These are phyloP conservation scores for Pichia sp. DNA, from an alignment of 1,139 yeast genomes.

Conservation along the genomic window DNA sequence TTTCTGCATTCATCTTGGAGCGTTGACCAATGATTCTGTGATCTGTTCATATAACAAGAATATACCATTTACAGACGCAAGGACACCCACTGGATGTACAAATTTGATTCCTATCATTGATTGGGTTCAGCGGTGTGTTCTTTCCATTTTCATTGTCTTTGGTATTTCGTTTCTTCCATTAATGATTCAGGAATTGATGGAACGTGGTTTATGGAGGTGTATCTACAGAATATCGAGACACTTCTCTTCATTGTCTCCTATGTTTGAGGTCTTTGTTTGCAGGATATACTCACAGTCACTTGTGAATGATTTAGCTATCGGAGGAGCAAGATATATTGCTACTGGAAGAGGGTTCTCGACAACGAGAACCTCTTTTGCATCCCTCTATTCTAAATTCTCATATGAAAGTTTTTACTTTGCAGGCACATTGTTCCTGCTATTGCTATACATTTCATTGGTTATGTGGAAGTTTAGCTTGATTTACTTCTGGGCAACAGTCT, in stretches of 20 bases:
- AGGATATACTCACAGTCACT: conserved; percentile 43
- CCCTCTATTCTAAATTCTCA: conserved; percentile 41
- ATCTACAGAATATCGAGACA: conserved; percentile 39
- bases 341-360: conserved; percentile 54
- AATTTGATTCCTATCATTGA: conserved; percentile 43
- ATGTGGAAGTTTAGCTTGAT: conserved; percentile 43
- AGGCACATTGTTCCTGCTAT: conserved; percentile 31
- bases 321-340: conserved; percentile 49
- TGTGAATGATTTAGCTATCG: conserved; percentile 40
- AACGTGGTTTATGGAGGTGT: conserved; percentile 42
- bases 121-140: conserved; percentile 44
- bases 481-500: conserved; percentile 44
- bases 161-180: conserved; percentile 44
- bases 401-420: conserved; percentile 41
- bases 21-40: conserved; percentile 37
- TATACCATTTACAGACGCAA: conserved; percentile 42
- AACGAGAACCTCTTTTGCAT: conserved; percentile 36
- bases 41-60: conserved; percentile 40
- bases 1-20: conserved; percentile 42
- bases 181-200: conserved; percentile 44
- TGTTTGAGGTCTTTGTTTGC: conserved; percentile 49
- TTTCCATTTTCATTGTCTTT: conserved; percentile 44
- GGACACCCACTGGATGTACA: conserved; percentile 40
- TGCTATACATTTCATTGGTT: conserved; percentile 37
- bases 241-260: conserved; percentile 43